Base-by-base conservation (phyloP, 768 basidiomycete species). In the Pleurotus tuber-regium region DNA sequence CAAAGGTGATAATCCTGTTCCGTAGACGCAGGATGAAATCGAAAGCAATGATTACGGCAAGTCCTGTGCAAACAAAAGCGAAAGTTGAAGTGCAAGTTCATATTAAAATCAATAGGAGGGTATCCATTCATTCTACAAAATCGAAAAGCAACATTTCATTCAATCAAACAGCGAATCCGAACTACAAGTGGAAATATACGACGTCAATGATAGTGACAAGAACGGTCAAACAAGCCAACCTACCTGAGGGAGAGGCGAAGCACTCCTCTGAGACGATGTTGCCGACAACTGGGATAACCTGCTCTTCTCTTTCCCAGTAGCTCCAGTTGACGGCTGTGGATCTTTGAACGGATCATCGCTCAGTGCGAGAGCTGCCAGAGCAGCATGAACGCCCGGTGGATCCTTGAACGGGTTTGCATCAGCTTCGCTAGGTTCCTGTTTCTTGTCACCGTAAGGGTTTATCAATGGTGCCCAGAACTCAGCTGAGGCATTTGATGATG, bases 261-360 rank as follows among this genome's bases (percentile, higher is more conserved):
- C 46, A 21, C 46, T 48, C 23, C 46, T 28, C 25, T 48, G 46
- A 18, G 46, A 48, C 11, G 46, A 48, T 12, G 46, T 16, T 10
- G 18, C 23, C 2, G 46, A 48, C 46, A 33, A 23, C 11, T 12
- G 29, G 23, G 46, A 48, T 2, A 48, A 26, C 21, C 46, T 28
- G n/a, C n/a, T n/a, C n/a, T n/a, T n/a, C n/a, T n/a, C n/a, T 14
- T 21, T 35, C 2, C 23, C 16, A 2, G 4, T 9, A n/a, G 14
- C 5, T 3, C 9, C 21, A 35, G 4, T 48, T 21, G 14, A 19
- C 2, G n/a, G 16, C n/a, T 10, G 23, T n/a, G 46, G 46, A 19
- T 48, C 46, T 19, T 33, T 48, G 46, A 48, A 48, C 8, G 46
- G 46, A 35, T 48, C 46, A 26, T 48, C 46, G 46, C 46, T 48